Evolutionary conservation across 768 basidiomycete species (phyloP).

Genomic region (Galerina marginata): DNA sequence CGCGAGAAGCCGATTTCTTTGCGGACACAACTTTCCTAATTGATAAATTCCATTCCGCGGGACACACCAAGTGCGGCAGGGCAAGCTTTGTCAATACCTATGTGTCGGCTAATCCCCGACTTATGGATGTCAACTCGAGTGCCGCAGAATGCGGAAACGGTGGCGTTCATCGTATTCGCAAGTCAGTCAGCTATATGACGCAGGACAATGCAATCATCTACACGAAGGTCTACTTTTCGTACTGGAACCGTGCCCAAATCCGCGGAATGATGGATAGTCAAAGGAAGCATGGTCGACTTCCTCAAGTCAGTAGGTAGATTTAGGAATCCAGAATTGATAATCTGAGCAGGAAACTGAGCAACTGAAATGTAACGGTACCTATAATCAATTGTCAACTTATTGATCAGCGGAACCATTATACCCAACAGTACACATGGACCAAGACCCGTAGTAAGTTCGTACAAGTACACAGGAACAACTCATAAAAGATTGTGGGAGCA

Average conservation of each 20-base stretch:
- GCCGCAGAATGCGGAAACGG: conserved; percentile 41
- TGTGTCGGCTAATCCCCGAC: conserved; percentile 26
- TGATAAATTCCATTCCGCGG: conserved; percentile 37
- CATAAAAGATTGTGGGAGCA: no score
- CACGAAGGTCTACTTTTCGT: conserved; percentile 27
- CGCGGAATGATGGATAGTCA: no score
- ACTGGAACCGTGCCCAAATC: conserved; percentile 19
- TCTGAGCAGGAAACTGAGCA: no score
- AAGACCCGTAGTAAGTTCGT: no score
- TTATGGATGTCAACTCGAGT: conserved; percentile 36
- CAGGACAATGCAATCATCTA: conserved; percentile 33
- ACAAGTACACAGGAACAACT: no score
- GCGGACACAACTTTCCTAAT: conserved; percentile 36
- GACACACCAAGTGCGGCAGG: conserved; percentile 33
- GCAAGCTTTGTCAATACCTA: conserved; percentile 35
- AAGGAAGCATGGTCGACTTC: no score
- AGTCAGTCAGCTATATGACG: conserved; percentile 37
- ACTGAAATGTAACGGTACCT: no score
- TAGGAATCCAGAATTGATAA: no score
- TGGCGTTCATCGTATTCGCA: conserved; percentile 30
- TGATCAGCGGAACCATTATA: no score
- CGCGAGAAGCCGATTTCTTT: conserved; percentile 32
- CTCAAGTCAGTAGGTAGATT: no score
- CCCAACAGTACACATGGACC: no score
- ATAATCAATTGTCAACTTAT: no score